Evolutionary conservation across 306 rosid species (phyloP), one percentile per base, ranked within the genome.

Genomic region (Trifolium subterraneum): DNA sequence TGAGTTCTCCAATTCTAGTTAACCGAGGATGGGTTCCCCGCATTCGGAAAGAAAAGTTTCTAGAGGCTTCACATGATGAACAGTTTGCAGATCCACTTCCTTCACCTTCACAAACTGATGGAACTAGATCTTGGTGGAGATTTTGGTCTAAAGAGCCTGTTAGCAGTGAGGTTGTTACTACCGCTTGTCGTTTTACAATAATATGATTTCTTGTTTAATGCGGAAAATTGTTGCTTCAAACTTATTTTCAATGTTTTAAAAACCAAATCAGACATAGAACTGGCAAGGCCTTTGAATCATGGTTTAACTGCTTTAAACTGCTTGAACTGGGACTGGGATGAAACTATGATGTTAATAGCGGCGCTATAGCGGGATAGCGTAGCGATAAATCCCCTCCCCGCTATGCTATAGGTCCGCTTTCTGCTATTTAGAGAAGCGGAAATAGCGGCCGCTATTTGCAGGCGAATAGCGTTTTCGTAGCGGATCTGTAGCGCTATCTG

Each of bases 11-110:
- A 10, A 64, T 94, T 79, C 63, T 94, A 78, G 95, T 94, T 74
- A 94, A 91, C 66, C 83, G 96, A 88, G 98, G 98, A 78, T 94
- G 97, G 98, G 97, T 90, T 72, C 98, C 98, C 4, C 90, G 95
- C 16, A 86, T 84, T 87, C 92, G 99, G 99, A 90, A 72, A 86
- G 97, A 92, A 15, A 86, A 86, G 68, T 71, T 63, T 68, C 62
- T 81, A 58, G 86, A 90, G 81, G 84, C 71, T 73, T 51, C 61
- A 45, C 83, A 67, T 60, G 80, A 72, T 38, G 77, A 82, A 50
- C 84, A 79, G 69, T 29, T 84, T 74, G 82, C 67, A 20, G 83
- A 73, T 39, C 41, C 54, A 12, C 75, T 66, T 50, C 73, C 85
- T 65, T 72, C 82, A 16, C 68, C 81, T 60, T 77, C 78, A 47